Evolutionary conservation across 805 yeast species (phyloP).

Genomic region (Starmerella stellata): DNA sequence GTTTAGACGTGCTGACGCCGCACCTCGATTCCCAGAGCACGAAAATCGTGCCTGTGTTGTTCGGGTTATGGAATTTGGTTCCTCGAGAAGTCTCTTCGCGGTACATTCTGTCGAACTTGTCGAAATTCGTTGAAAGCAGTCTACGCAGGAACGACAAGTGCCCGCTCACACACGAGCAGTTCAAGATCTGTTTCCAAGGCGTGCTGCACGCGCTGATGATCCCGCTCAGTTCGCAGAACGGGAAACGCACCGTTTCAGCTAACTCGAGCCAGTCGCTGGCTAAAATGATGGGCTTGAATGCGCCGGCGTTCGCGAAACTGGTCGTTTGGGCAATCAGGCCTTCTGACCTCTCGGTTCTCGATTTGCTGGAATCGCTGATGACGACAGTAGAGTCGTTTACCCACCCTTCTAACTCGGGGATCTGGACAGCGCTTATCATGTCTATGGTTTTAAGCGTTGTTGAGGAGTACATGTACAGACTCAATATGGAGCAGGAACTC

Average conservation of each 20-base stretch:
- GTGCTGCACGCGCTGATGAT: slow-evolving; percentile 28
- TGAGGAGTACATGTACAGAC: slow-evolving; percentile 20
- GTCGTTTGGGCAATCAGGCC: slow-evolving; percentile 47
- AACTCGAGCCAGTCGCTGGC: background rate
- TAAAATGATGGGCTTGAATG: slow-evolving; percentile 2
- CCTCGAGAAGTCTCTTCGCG: slow-evolving; percentile 3
- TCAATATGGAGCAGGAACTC: slow-evolving; percentile 20
- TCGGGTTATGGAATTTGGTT: slow-evolving; percentile 5
- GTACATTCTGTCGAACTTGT: slow-evolving; percentile 6
- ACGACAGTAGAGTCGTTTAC: slow-evolving; percentile 61
- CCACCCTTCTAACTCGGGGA: slow-evolving; percentile 85
- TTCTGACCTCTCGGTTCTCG: slow-evolving; percentile 19
- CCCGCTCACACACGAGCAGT: slow-evolving; percentile 38
- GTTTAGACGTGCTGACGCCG: slow-evolving; percentile 8
- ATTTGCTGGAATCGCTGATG: slow-evolving; percentile 36
- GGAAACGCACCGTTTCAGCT: background rate
- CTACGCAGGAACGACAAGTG: background rate
- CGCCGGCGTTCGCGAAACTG: slow-evolving; percentile 25
- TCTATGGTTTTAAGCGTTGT: slow-evolving; percentile 44
- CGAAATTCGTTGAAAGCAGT: slow-evolving; percentile 3
- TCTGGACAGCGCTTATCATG: slow-evolving; percentile 63
- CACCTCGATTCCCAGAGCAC: slow-evolving; percentile 1
- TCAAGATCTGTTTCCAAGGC: slow-evolving; percentile 39
- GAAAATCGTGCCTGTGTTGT: slow-evolving; percentile 1
- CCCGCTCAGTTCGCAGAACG: slow-evolving; percentile 20